These are phyloP conservation scores for Backusella luteola DNA, from an alignment of 192 early-diverging fungal genomes.

Conservation along the genomic window DNA sequence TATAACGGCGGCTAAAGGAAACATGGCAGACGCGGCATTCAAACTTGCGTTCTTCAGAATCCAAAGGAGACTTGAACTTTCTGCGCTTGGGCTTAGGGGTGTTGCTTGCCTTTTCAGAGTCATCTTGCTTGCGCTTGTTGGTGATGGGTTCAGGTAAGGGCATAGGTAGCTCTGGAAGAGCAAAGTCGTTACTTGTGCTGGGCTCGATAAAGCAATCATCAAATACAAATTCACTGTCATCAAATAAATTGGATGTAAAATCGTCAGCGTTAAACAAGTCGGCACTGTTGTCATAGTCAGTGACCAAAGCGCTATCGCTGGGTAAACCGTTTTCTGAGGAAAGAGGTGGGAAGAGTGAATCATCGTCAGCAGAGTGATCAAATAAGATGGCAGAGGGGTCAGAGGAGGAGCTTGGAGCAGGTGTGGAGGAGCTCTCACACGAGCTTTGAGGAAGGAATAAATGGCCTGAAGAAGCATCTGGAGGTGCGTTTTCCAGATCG, in stretches of 20 bases:
- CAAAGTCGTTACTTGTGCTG: neutral
- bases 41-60: slow-evolving; percentile 1
- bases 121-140: neutral
- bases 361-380: neutral
- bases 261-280: neutral
- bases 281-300: neutral
- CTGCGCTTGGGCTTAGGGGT: neutral
- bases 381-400: neutral
- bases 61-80: neutral
- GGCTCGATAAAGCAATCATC: neutral
- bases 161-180: neutral
- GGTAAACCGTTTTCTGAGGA: neutral
- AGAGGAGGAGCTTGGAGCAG: neutral
- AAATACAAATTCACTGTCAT: neutral
- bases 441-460: no score
- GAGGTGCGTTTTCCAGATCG: neutral
- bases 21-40: slow-evolving; percentile 61
- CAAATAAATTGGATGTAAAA: slow-evolving; percentile 5
- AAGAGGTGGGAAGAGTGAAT: neutral
- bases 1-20: slow-evolving; percentile 78
- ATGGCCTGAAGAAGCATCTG: neutral
- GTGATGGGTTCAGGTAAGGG: neutral
- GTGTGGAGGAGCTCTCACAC: neutral
- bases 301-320: neutral
- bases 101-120: neutral